These are phyloP conservation scores for Apocynum venetum DNA, from an alignment of 257 asterid species.

Conservation along the genomic window DNA sequence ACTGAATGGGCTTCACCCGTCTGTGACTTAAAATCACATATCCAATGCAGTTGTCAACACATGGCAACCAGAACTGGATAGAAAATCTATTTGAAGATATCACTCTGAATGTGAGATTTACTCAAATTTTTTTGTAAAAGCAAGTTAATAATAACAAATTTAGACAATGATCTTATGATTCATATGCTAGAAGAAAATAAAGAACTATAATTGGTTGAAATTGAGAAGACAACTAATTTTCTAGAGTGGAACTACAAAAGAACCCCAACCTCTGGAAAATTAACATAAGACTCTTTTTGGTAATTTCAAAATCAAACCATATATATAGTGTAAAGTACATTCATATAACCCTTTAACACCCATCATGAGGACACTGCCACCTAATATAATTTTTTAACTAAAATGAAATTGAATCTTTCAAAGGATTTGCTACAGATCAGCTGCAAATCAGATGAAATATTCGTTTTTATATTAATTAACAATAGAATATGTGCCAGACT, in stretches of 20 bases:
- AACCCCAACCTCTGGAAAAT: neutral
- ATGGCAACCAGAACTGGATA: neutral
- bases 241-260: neutral
- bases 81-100: neutral
- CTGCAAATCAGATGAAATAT: neutral
- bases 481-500: neutral
- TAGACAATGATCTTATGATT: neutral
- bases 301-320: neutral
- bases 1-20: neutral
- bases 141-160: neutral
- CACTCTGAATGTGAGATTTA: neutral
- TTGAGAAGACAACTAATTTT: neutral
- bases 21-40: neutral
- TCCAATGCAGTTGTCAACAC: neutral
- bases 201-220: neutral
- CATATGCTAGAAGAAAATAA: neutral
- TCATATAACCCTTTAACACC: neutral
- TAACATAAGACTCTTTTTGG: neutral
- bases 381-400: too few species aligned
- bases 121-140: neutral
- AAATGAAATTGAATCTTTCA: neutral
- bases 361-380: neutral
- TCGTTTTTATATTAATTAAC: too few species aligned
- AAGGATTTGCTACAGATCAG: neutral
- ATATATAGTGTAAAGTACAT: too few species aligned